These are phyloP conservation scores for Zygosaccharomyces pseudobailii DNA, from an alignment of 1,139 yeast genomes.

Conservation along the genomic window DNA sequence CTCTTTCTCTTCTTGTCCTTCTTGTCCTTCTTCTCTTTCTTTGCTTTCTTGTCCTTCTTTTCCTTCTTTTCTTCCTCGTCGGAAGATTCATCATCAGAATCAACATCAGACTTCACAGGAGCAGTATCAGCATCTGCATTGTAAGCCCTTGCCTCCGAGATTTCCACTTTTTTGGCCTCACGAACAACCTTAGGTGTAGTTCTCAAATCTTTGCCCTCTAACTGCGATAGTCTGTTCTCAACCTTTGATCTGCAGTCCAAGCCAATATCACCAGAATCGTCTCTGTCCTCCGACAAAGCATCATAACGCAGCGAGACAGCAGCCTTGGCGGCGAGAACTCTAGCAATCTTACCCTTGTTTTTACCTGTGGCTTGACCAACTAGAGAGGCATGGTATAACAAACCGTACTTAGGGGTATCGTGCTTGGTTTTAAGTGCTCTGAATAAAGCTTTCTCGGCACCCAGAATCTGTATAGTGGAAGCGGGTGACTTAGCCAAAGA, in stretches of 20 bases:
- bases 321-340: constrained; percentile 98
- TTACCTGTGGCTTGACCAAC: constrained; percentile 97
- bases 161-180: constrained; percentile 77
- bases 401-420: constrained; percentile 97
- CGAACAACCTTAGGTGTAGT: constrained; percentile 71
- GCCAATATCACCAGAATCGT: constrained; percentile 92
- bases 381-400: constrained; percentile 92
- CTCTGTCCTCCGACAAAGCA: constrained; percentile 95
- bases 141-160: constrained; percentile 80
- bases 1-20: constrained; percentile 34
- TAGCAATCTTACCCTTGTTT: constrained; percentile 98
- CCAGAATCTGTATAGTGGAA: constrained; percentile 95
- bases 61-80: constrained; percentile 36
- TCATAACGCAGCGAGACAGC: constrained; percentile 95
- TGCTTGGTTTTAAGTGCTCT: constrained; percentile 98
- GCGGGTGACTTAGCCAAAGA: constrained; percentile 98
- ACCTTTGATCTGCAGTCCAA: constrained; percentile 87
- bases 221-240: constrained; percentile 87
- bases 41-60: constrained; percentile 26
- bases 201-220: constrained; percentile 92
- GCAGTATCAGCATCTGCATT: constrained; percentile 89
- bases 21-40: constrained; percentile 39
- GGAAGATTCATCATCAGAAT: constrained; percentile 42
- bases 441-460: constrained; percentile 98
- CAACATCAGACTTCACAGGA: constrained; percentile 46